A percentile compares a stretch with the other conserved stretches of the same genome.
Conservation (phyloP, 2,329 filamentous ascomycete genomes). For the Sporothrix euskadiensis region DNA sequence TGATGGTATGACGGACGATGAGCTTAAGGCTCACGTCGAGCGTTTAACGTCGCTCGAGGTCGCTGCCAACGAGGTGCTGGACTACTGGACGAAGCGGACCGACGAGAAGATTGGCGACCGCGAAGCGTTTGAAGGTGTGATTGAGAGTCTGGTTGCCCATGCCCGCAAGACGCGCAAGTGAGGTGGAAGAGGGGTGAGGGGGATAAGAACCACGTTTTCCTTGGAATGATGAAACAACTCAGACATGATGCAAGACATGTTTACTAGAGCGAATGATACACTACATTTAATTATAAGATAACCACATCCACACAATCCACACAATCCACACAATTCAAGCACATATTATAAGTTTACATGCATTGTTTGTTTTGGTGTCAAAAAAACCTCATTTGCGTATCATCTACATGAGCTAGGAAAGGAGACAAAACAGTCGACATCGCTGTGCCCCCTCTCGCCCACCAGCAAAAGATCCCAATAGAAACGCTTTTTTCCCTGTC, state of each 20-base stretch:
- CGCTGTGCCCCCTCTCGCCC: neutral
- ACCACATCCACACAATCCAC: neutral
- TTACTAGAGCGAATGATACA: constrained; percentile 15
- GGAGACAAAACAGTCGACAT: neutral
- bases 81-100: constrained; percentile 83
- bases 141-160: constrained; percentile 93
- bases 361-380: neutral
- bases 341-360: neutral
- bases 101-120: constrained; percentile 88
- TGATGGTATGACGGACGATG: constrained; percentile 72
- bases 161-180: constrained; percentile 80
- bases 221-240: neutral
- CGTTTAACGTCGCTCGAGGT: constrained; percentile 68
- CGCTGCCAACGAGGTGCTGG: constrained; percentile 73
- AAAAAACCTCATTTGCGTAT: constrained; percentile 17
- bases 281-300: constrained; percentile 6
- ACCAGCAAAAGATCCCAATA: constrained; percentile 20
- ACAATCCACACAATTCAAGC: neutral
- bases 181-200: neutral
- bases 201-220: neutral
- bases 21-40: constrained; percentile 70
- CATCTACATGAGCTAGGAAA: neutral
- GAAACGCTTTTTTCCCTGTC: constrained; percentile 18
- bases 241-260: neutral
- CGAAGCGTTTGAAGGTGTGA: constrained; percentile 92